Percentiles rank a stretch among this genome's conserved stretches.
Evolutionary conservation across 108 stramenopile genomes (phyloP).

Genomic region (Nitzschia putrida): DNA sequence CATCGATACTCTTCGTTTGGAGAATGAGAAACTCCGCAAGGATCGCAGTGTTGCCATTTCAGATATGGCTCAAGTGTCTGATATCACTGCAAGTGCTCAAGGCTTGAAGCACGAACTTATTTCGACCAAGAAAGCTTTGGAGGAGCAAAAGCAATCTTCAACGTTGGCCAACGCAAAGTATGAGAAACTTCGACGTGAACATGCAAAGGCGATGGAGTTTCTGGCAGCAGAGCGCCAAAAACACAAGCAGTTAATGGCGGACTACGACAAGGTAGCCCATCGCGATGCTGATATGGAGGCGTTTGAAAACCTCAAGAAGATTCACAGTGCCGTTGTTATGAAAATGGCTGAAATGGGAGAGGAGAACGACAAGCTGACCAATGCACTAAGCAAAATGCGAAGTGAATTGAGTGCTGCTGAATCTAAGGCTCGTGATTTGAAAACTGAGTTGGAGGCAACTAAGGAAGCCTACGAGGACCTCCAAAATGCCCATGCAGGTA

Average conservation of each 20-base stretch:
- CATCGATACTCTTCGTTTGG: slow-evolving; percentile 8
- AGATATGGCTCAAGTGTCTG: slow-evolving; percentile 20
- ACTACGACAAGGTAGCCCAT: slow-evolving; percentile 19
- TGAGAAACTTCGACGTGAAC: slow-evolving; percentile 23
- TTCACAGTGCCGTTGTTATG: slow-evolving; percentile 35
- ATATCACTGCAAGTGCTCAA: not conserved
- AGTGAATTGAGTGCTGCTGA: slow-evolving; percentile 11
- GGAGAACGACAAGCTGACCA: slow-evolving; percentile 24
- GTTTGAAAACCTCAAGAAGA: slow-evolving; percentile 14
- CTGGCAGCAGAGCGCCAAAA: slow-evolving; percentile 4
- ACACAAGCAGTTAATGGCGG: slow-evolving; percentile 17
- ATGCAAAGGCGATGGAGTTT: slow-evolving; percentile 7
- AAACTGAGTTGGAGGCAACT: slow-evolving; percentile 11
- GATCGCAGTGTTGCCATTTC: slow-evolving; percentile 2
- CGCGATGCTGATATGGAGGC: slow-evolving; percentile 4
- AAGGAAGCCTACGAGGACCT: slow-evolving; percentile 12
- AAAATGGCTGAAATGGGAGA: slow-evolving; percentile 37
- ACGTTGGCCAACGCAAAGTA: slow-evolving; percentile 13
- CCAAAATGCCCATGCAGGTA: slow-evolving; percentile 11
- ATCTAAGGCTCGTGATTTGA: not conserved
- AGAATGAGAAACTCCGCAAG: slow-evolving; percentile 25
- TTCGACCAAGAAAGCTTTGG: slow-evolving; percentile 6
- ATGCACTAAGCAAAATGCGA: slow-evolving; percentile 4
- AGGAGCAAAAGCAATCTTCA: slow-evolving; percentile 23
- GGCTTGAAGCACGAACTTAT: slow-evolving; percentile 16